Evolutionary conservation across 2,329 filamentous ascomycete species (phyloP).

Genomic region (Coniochaeta sp.): DNA sequence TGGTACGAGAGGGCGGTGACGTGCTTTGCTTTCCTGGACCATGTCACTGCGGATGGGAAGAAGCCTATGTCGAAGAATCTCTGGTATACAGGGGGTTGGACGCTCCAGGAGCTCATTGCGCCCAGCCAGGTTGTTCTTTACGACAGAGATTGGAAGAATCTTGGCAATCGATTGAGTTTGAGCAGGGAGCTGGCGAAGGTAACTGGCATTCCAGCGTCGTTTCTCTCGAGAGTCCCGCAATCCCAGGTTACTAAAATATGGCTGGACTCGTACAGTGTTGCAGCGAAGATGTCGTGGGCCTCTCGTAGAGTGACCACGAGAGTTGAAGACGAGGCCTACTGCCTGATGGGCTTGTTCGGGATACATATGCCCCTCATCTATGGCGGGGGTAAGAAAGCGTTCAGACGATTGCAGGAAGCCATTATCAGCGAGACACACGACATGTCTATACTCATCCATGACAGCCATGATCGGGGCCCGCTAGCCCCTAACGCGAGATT

Average conservation of each 20-base stretch:
- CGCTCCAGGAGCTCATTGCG: not conserved
- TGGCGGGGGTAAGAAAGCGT: constrained; percentile 8
- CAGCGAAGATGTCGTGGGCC: constrained; percentile 16
- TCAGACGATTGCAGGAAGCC: not conserved
- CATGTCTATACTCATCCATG: not conserved
- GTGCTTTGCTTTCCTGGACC: not conserved
- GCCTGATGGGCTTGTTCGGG: constrained; percentile 18
- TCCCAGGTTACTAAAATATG: not conserved
- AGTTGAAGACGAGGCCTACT: constrained; percentile 18
- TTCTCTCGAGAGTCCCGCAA: not conserved
- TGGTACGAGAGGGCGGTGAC: not conserved
- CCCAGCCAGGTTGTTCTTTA: not conserved
- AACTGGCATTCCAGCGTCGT: not conserved
- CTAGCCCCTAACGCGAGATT: not conserved
- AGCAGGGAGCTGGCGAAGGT: not conserved
- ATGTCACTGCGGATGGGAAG: not conserved
- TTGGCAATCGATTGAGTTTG: not conserved
- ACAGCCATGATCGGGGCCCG: not conserved
- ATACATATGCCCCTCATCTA: constrained; percentile 20
- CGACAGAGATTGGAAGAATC: not conserved
- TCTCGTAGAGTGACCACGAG: constrained; percentile 13
- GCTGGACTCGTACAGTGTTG: not conserved
- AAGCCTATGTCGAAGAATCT: not conserved
- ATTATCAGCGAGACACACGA: not conserved
- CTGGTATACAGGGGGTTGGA: not conserved